phyloP scores from a whole-genome alignment of 352 stramenopile genomes.

The Globisporangium polare region DNA sequence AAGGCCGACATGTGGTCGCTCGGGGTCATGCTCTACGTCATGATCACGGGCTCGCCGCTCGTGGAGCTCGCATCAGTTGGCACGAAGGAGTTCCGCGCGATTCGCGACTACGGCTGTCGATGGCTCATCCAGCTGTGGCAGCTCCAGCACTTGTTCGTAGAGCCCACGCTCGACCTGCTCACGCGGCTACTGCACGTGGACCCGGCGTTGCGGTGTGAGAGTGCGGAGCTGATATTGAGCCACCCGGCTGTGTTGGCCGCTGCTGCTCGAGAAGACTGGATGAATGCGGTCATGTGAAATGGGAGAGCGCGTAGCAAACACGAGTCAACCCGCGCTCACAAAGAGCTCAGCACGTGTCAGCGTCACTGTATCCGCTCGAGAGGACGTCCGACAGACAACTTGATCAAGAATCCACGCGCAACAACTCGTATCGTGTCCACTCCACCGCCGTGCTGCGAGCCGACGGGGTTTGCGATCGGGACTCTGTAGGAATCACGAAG shows the following conservation, averaged over 20 bases:
- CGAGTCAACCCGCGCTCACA: no score
- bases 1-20: constrained; percentile 63
- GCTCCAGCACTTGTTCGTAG: constrained; percentile 9
- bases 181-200: constrained; percentile 21
- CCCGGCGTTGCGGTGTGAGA: constrained; percentile 3
- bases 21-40: constrained; percentile 58
- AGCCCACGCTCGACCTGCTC: constrained; percentile 17
- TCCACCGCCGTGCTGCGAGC: no score
- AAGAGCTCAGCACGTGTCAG: no score
- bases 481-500: background rate
- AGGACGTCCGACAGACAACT: no score
- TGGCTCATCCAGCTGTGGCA: constrained; percentile 23
- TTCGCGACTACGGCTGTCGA: constrained; percentile 19
- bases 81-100: constrained; percentile 23
- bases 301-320: no score
- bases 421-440: no score
- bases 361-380: no score
- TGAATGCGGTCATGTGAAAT: background rate
- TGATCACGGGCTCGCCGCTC: constrained; percentile 60
- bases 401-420: no score
- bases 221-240: background rate
- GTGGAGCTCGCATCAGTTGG: constrained; percentile 10
- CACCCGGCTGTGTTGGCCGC: constrained; percentile 1
- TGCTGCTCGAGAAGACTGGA: background rate
- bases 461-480: no score